A percentile compares a stretch with the other conserved stretches of the same genome.
These are phyloP conservation scores for Whalleya microplaca DNA, from an alignment of 2,329 filamentous ascomycete genomes.

Conservation along the genomic window DNA sequence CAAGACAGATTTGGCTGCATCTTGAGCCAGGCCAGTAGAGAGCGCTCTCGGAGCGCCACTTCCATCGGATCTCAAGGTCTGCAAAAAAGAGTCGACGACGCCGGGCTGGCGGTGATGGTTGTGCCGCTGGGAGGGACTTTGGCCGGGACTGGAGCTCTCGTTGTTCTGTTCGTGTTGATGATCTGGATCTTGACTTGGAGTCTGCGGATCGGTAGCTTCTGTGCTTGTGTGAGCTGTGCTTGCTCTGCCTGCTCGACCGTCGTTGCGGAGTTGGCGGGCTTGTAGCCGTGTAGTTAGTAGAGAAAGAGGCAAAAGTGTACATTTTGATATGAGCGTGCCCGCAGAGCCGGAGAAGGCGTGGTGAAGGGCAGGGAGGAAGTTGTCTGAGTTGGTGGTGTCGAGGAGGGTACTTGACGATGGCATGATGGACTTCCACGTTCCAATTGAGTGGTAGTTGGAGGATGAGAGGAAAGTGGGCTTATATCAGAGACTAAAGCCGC, in stretches of 20 bases:
- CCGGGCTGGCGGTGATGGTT: slow-evolving; percentile 57
- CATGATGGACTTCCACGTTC: slow-evolving; percentile 20
- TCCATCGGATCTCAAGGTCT: slow-evolving; percentile 63
- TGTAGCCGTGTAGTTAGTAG: slow-evolving; percentile 82
- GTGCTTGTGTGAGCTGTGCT: slow-evolving; percentile 6
- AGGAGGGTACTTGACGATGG: slow-evolving; percentile 15
- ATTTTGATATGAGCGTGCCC: slow-evolving; percentile 78
- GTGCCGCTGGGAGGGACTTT: slow-evolving; percentile 11
- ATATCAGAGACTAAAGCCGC: slow-evolving; percentile 17
- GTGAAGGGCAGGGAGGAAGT: slow-evolving; percentile 71
- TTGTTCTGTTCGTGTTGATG: background rate
- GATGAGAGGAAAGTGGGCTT: slow-evolving; percentile 9
- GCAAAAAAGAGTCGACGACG: slow-evolving; percentile 69
- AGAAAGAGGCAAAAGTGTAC: slow-evolving; percentile 79
- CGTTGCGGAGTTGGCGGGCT: slow-evolving; percentile 64
- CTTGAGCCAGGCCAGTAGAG: slow-evolving; percentile 65
- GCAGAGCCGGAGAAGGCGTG: slow-evolving; percentile 81
- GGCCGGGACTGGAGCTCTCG: slow-evolving; percentile 10
- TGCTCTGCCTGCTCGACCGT: slow-evolving; percentile 14
- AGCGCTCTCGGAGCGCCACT: slow-evolving; percentile 74
- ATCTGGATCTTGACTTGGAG: slow-evolving; percentile 1
- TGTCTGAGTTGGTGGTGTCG: slow-evolving; percentile 19
- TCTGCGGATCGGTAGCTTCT: background rate
- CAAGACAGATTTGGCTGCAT: slow-evolving; percentile 68
- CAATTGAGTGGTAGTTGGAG: slow-evolving; percentile 12